phyloP scores from a whole-genome alignment of 306 rosid genomes.

The Quercus berberidifolia region DNA sequence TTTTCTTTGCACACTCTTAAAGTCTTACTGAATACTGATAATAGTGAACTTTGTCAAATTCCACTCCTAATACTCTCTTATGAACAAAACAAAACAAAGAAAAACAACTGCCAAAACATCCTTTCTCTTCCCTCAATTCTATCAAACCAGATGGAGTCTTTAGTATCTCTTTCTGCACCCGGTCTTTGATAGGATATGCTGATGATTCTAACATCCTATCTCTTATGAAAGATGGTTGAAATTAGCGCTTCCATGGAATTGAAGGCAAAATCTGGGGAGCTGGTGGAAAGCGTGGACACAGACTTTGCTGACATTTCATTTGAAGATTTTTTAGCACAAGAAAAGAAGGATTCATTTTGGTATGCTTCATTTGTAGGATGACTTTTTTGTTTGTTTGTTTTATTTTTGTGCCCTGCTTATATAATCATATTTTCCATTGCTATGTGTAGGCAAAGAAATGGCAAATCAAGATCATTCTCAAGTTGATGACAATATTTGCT shows the following conservation, averaged over 20 bases:
- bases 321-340: conserved; percentile 84
- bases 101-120: background rate
- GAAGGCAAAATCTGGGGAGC: conserved; percentile 47
- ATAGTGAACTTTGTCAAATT: background rate
- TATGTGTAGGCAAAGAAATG: conserved; percentile 75
- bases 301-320: conserved; percentile 62
- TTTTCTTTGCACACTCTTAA: background rate
- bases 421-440: conserved; percentile 10
- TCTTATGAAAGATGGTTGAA: conserved; percentile 58
- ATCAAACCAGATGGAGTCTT: background rate
- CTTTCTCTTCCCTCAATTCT: background rate
- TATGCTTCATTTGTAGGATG: conserved; percentile 30
- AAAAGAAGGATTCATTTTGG: conserved; percentile 96
- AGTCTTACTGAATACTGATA: no score
- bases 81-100: background rate
- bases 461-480: conserved; percentile 58
- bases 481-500: conserved; percentile 36
- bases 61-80: background rate
- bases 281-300: conserved; percentile 36
- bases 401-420: background rate
- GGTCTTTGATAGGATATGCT: conserved; percentile 8
- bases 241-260: conserved; percentile 53
- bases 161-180: background rate
- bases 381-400: background rate
- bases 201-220: conserved; percentile 2